A percentile compares a stretch with the other conserved stretches of the same genome.
These are phyloP conservation scores for Pichia inconspicua DNA, from an alignment of 1,139 yeast genomes.

Conservation along the genomic window DNA sequence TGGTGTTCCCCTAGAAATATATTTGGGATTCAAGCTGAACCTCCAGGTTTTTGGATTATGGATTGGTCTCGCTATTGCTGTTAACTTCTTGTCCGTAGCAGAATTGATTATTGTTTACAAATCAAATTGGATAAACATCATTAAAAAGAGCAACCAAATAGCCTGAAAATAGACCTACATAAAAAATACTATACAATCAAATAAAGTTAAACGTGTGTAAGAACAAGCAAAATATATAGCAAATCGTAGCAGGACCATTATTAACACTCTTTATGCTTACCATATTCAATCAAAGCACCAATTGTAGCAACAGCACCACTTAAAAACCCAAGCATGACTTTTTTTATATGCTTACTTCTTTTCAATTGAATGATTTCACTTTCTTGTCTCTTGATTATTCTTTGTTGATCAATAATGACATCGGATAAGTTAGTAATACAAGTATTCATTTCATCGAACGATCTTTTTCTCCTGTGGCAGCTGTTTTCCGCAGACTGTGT, in stretches of 20 bases:
- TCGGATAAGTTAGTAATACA: neutral
- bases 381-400: constrained; percentile 1
- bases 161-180: constrained; percentile 6
- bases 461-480: neutral
- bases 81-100: constrained; percentile 54
- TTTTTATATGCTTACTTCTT: neutral
- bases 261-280: neutral
- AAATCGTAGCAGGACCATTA: neutral
- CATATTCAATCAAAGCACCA: constrained; percentile 4
- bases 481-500: neutral
- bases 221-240: neutral
- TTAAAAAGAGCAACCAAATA: constrained; percentile 24
- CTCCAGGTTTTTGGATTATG: constrained; percentile 66
- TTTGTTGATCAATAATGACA: neutral
- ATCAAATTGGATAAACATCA: constrained; percentile 48
- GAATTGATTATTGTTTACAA: constrained; percentile 44
- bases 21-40: constrained; percentile 48
- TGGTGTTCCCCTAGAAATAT: constrained; percentile 63
- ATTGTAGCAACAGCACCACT: constrained; percentile 13
- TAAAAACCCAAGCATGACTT: constrained; percentile 3
- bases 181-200: neutral
- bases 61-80: constrained; percentile 75
- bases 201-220: neutral
- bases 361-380: constrained; percentile 2
- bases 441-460: neutral